Conservation (phyloP, 2,329 filamentous ascomycete genomes). For the Hymenoscyphus salicellus region DNA sequence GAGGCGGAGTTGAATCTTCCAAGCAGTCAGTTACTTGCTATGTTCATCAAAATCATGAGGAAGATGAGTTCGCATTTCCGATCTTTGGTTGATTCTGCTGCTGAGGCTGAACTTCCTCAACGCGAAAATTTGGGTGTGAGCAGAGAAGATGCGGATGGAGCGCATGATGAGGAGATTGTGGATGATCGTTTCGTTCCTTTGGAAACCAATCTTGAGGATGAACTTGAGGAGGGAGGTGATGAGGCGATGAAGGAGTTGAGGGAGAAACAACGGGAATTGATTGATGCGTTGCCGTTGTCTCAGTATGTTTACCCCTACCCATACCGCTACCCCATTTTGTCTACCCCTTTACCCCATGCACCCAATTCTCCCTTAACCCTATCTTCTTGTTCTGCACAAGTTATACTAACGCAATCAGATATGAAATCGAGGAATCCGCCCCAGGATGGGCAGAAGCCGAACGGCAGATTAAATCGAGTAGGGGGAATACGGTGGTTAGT, state of each 20-base stretch:
- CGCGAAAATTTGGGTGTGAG: slow-evolving; percentile 56
- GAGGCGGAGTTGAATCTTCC: slow-evolving; percentile 74
- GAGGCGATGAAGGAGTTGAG: slow-evolving; percentile 68
- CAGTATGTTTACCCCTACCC: slow-evolving; percentile 57
- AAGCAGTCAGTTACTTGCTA: slow-evolving; percentile 79
- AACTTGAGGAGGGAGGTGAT: slow-evolving; percentile 79
- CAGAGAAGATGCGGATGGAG: slow-evolving; percentile 56
- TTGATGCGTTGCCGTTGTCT: slow-evolving; percentile 85
- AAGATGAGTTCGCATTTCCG: slow-evolving; percentile 82
- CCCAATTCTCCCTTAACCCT: background rate
- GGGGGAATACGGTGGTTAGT: slow-evolving; percentile 66
- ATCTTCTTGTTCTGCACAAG: too few species aligned
- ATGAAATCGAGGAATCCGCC: slow-evolving; percentile 61
- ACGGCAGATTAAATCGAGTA: slow-evolving; percentile 66
- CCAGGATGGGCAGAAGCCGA: slow-evolving; percentile 69
- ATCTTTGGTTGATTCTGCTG: slow-evolving; percentile 69
- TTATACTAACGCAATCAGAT: slow-evolving; percentile 44
- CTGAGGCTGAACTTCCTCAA: slow-evolving; percentile 63
- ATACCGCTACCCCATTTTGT: background rate
- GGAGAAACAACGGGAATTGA: slow-evolving; percentile 80
- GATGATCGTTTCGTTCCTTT: slow-evolving; percentile 68
- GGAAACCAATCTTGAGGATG: slow-evolving; percentile 70
- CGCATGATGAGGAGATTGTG: slow-evolving; percentile 66
- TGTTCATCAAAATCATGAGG: slow-evolving; percentile 94
- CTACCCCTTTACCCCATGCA: background rate